Percentiles rank a stretch among this genome's conserved stretches.
Evolutionary conservation across 306 rosid genomes (phyloP).

Genomic region (Dicorynia guianensis): DNA sequence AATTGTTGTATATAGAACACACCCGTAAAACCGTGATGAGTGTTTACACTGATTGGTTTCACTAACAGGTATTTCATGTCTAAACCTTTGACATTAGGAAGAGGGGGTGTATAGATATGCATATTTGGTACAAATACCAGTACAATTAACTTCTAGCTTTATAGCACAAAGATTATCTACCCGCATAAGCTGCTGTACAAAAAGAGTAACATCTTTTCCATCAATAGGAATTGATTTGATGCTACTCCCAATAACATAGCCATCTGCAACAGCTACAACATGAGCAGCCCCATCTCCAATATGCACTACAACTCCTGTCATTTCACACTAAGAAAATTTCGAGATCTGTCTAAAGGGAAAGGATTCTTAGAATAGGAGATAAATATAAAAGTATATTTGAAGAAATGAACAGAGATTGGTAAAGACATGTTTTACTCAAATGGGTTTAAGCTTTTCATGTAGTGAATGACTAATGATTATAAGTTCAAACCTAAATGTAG

Average conservation of each 20-base stretch:
- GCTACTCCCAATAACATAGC: conserved; percentile 98
- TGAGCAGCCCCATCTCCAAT: conserved; percentile 95
- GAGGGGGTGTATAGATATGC: neutral
- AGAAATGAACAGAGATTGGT: too few species aligned
- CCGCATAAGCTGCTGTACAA: conserved; percentile 98
- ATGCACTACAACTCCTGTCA: conserved; percentile 99
- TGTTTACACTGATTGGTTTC: conserved; percentile 27
- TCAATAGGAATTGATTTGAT: conserved; percentile 91
- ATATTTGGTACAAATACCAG: conserved; percentile 22
- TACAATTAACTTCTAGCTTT: conserved; percentile 14
- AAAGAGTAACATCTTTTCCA: conserved; percentile 92
- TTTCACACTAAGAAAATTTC: conserved; percentile 86
- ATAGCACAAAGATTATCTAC: conserved; percentile 52
- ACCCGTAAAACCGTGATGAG: conserved; percentile 8
- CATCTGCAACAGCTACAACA: conserved; percentile 99
- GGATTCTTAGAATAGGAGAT: neutral
- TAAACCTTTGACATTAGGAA: conserved; percentile 32
- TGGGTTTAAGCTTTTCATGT: neutral
- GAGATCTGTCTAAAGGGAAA: conserved; percentile 57
- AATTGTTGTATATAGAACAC: conserved; percentile 19
- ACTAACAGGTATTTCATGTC: neutral
- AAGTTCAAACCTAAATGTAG: neutral
- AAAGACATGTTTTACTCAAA: neutral
- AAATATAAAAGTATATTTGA: too few species aligned
- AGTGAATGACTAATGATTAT: neutral